Evolutionary conservation across 441 rosid genomes (phyloP).

Genomic region (Jatropha podagrica): DNA sequence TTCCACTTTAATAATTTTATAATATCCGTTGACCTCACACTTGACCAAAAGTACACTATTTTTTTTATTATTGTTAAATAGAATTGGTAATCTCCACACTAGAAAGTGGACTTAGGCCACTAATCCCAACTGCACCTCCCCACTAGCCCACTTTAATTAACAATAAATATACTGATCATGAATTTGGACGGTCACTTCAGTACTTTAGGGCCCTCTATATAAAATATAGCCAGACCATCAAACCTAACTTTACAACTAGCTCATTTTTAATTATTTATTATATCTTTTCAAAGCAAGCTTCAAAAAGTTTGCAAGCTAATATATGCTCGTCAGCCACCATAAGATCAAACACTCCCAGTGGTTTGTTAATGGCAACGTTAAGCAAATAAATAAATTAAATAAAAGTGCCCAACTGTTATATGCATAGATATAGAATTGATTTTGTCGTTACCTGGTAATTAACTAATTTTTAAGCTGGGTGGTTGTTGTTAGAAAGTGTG

Average conservation of each 20-base stretch:
- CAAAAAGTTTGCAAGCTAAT: constrained; percentile 10
- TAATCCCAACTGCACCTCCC: constrained; percentile 32
- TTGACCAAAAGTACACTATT: not conserved
- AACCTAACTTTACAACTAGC: constrained; percentile 31
- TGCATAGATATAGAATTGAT: too few species aligned
- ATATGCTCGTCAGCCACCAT: constrained; percentile 1
- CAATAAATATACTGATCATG: constrained; percentile 2
- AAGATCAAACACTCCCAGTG: not conserved
- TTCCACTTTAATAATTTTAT: not conserved
- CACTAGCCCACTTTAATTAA: constrained; percentile 25
- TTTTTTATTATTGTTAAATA: too few species aligned
- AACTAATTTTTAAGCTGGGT: too few species aligned
- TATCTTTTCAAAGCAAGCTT: not conserved
- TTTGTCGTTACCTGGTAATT: too few species aligned
- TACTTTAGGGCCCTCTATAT: constrained; percentile 23
- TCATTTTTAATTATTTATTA: not conserved
- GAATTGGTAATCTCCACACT: constrained; percentile 11
- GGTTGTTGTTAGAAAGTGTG: too few species aligned
- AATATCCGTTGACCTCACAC: not conserved
- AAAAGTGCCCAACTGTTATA: not conserved
- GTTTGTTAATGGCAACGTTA: not conserved
- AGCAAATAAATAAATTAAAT: not conserved
- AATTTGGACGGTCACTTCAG: constrained; percentile 28
- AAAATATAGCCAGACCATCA: not conserved
- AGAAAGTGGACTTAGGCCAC: constrained; percentile 23